Evolutionary conservation across 179 eudicot species (phyloP).

Genomic region (Silene noctiflora): DNA sequence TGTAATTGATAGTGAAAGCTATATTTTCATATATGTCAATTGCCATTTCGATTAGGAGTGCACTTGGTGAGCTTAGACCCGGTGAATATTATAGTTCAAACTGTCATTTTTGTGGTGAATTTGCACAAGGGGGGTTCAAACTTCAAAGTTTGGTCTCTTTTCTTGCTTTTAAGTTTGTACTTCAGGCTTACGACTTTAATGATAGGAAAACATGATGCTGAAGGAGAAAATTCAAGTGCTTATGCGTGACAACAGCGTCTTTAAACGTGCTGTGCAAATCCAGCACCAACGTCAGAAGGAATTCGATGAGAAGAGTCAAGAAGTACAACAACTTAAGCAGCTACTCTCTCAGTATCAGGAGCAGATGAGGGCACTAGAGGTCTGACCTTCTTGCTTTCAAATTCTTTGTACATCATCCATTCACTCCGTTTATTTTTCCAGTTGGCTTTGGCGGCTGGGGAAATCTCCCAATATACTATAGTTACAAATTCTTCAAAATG

Average conservation of each 20-base stretch:
- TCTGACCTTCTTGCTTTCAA: conserved; percentile 15
- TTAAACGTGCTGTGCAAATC: conserved; percentile 73
- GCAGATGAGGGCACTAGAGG: conserved; percentile 74
- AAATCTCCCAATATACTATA: too few species aligned
- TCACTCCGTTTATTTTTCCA: too few species aligned
- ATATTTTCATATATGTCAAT: background rate
- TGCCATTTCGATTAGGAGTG: background rate
- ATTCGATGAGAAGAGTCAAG: conserved; percentile 52
- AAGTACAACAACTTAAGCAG: conserved; percentile 66
- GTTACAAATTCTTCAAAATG: too few species aligned
- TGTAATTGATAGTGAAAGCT: background rate
- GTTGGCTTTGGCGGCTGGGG: too few species aligned
- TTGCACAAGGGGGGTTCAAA: background rate
- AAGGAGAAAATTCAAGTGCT: conserved; percentile 68
- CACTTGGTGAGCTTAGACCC: background rate
- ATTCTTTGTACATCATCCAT: background rate
- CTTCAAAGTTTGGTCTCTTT: background rate
- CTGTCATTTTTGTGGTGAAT: background rate
- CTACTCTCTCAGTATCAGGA: conserved; percentile 63
- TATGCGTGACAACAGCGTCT: conserved; percentile 53
- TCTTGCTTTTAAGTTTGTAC: background rate
- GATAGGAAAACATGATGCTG: conserved; percentile 57
- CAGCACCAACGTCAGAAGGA: conserved; percentile 83
- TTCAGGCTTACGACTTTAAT: background rate
- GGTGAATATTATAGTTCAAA: background rate